Conservation (phyloP, 2,329 filamentous ascomycete species). For the Fusarium nodosum region DNA sequence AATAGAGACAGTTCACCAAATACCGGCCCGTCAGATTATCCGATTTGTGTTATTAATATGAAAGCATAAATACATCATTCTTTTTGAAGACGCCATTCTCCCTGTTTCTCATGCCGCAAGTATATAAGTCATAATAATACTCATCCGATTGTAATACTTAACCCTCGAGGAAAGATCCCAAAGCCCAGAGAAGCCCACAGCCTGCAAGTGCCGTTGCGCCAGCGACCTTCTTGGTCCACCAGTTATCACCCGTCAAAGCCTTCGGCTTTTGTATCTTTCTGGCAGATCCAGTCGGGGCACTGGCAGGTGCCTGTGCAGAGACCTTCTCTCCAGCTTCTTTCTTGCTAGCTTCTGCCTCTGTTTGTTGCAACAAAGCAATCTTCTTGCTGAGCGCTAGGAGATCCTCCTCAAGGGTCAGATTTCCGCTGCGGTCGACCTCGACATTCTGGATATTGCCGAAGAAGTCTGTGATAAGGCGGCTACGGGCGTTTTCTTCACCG, state of each 20-base stretch:
- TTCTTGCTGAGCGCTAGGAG: conserved; percentile 80
- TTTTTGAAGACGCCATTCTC: conserved; percentile 27
- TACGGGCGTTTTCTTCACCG: conserved; percentile 80
- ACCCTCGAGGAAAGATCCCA: conserved; percentile 66
- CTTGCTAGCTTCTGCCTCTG: conserved; percentile 61
- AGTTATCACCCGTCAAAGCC: conserved; percentile 74
- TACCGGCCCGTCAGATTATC: not conserved
- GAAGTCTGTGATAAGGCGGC: conserved; percentile 92
- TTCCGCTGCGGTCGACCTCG: conserved; percentile 79
- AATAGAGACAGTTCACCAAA: not conserved
- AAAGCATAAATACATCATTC: not conserved
- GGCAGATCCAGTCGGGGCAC: conserved; percentile 47
- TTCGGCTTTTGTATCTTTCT: conserved; percentile 61
- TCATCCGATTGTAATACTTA: conserved; percentile 25
- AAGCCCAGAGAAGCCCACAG: conserved; percentile 70
- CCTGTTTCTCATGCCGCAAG: conserved; percentile 13
- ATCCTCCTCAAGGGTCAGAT: conserved; percentile 76
- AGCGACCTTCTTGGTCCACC: conserved; percentile 75
- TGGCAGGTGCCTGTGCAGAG: conserved; percentile 49
- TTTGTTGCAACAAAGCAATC: conserved; percentile 67
- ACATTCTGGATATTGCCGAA: conserved; percentile 99
- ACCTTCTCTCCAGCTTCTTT: conserved; percentile 43
- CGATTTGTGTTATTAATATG: conserved; percentile 17
- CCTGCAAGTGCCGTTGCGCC: conserved; percentile 74
- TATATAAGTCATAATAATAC: conserved; percentile 9